These are phyloP conservation scores for Tuctoria greenei DNA, from an alignment of 176 grass and related monocot genomes.

Conservation along the genomic window DNA sequence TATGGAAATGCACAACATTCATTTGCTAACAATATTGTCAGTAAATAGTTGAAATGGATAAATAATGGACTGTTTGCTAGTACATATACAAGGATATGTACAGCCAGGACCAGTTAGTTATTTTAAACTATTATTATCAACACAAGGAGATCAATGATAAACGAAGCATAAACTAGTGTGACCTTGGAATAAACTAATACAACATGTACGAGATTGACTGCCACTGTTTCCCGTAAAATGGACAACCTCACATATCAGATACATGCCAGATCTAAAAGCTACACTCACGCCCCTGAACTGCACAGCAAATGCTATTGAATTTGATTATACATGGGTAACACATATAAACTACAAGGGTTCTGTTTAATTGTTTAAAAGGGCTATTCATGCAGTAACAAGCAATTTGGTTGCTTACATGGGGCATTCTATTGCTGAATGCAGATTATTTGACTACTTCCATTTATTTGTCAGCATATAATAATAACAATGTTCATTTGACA, in stretches of 20 bases:
- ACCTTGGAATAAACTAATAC: not conserved
- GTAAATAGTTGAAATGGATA: not conserved
- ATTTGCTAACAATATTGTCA: not conserved
- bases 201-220: not conserved
- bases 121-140: not conserved
- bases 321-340: not conserved
- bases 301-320: not conserved
- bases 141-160: not conserved
- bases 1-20: not conserved
- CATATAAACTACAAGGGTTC: not conserved
- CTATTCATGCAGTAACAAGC: not conserved
- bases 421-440: not conserved
- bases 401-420: not conserved
- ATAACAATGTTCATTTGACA: not conserved
- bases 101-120: not conserved
- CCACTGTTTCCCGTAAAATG: not conserved
- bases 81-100: not conserved
- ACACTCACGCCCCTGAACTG: too few species aligned
- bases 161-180: not conserved
- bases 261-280: conserved; percentile 8
- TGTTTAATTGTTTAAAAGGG: not conserved
- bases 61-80: not conserved
- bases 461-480: not conserved
- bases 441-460: not conserved
- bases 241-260: not conserved